phyloP scores from a whole-genome alignment of 805 yeast genomes.

The Saturnispora zaruensis region DNA sequence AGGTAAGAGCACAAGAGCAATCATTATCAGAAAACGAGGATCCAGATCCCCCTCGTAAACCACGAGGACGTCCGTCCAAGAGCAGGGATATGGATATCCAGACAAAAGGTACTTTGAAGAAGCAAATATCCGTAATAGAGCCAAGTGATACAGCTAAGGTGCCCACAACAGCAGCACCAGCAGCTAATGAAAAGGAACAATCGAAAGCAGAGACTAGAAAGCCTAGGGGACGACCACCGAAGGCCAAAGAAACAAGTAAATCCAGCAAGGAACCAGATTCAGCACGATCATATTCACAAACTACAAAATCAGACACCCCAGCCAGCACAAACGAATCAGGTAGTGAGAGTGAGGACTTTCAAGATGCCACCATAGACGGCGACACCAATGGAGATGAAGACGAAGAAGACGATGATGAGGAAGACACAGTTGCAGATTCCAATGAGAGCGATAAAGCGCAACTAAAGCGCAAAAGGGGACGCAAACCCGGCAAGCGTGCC shows the following conservation, averaged over 20 bases:
- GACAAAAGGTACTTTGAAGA: constrained; percentile 3
- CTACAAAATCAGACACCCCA: neutral
- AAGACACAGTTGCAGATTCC: neutral
- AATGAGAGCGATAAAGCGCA: neutral
- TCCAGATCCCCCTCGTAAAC: neutral
- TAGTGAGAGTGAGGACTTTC: constrained; percentile 1
- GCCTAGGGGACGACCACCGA: constrained; percentile 7
- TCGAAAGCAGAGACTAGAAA: neutral
- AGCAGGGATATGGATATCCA: neutral
- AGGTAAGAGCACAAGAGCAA: neutral
- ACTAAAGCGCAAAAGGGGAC: neutral
- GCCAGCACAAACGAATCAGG: constrained; percentile 4
- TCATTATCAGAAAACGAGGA: neutral
- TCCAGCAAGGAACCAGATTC: neutral
- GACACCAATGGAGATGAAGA: neutral
- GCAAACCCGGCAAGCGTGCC: neutral
- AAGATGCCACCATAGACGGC: neutral
- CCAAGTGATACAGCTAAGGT: neutral
- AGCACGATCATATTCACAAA: neutral
- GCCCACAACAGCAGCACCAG: too few relatives aligned
- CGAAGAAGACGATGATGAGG: neutral
- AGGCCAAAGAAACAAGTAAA: neutral
- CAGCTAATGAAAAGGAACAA: neutral
- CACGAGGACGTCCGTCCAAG: neutral
- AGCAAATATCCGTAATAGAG: neutral